Evolutionary conservation across 768 basidiomycete genomes (phyloP).

Genomic region (Cystobasidium onofrii): DNA sequence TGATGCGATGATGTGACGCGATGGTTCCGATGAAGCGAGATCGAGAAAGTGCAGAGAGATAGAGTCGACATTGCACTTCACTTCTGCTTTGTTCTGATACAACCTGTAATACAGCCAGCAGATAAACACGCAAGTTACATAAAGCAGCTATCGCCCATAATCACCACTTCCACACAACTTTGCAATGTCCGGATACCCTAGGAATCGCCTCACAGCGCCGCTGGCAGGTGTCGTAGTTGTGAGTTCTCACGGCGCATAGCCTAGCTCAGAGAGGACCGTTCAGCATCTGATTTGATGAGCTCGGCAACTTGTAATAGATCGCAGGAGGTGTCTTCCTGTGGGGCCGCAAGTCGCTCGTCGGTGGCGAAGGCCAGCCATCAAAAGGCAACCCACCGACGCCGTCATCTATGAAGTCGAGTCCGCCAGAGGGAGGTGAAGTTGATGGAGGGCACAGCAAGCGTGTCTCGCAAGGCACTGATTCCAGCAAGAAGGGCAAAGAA

Average conservation of each 20-base stretch:
- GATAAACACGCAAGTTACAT: too few relatives aligned
- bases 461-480: not conserved
- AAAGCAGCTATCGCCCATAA: not conserved
- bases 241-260: not conserved
- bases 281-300: too few relatives aligned
- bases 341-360: slow-evolving; percentile 7
- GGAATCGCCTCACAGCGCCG: slow-evolving; percentile 6
- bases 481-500: slow-evolving; percentile 20
- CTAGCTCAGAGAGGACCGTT: too few relatives aligned
- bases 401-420: slow-evolving; percentile 8
- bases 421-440: slow-evolving; percentile 1
- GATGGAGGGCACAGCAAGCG: slow-evolving; percentile 12
- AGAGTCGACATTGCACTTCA: too few relatives aligned
- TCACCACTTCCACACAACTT: not conserved
- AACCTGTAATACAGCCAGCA: too few relatives aligned
- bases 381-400: slow-evolving; percentile 25
- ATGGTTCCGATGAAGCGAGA: too few relatives aligned
- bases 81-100: too few relatives aligned
- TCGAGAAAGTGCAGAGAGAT: too few relatives aligned
- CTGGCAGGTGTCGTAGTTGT: not conserved
- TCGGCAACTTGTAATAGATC: too few relatives aligned
- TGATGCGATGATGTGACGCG: too few relatives aligned
- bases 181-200: not conserved
- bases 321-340: slow-evolving; percentile 25
- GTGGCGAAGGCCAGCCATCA: slow-evolving; percentile 13